Conservation (phyloP, 1,284 basidiomycete genomes). For the Anthracocystis walkeri region DNA sequence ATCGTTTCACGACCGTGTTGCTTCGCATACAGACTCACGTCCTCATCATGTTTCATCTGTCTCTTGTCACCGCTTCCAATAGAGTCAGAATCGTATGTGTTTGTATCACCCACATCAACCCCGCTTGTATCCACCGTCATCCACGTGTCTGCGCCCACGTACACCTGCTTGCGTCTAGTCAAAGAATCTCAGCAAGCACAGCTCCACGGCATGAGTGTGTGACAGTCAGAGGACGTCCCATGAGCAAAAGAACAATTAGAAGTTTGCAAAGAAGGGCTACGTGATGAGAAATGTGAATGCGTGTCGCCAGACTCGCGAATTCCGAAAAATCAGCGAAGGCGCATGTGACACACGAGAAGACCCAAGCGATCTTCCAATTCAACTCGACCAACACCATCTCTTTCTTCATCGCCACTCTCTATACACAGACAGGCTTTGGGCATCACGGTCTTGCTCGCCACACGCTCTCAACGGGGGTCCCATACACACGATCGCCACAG, state of each 20-base stretch:
- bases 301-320: constrained; percentile 21
- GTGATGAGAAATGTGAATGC: background rate
- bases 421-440: background rate
- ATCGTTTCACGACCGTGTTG: background rate
- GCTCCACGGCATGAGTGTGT: no score
- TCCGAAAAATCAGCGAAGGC: constrained; percentile 7
- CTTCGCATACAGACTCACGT: background rate
- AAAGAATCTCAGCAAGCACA: background rate
- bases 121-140: background rate
- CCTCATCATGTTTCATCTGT: background rate
- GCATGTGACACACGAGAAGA: constrained; percentile 14
- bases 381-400: background rate
- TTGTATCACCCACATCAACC: background rate
- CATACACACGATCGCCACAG: background rate
- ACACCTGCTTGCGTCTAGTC: background rate
- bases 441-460: background rate
- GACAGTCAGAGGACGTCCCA: no score
- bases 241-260: no score
- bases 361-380: constrained; percentile 9
- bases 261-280: background rate
- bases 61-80: constrained; percentile 3
- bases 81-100: background rate
- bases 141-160: background rate
- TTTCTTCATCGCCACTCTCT: background rate
- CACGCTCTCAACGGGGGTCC: background rate